phyloP scores from a whole-genome alignment of 305 asterid genomes.

The Fraxinus greggii region DNA sequence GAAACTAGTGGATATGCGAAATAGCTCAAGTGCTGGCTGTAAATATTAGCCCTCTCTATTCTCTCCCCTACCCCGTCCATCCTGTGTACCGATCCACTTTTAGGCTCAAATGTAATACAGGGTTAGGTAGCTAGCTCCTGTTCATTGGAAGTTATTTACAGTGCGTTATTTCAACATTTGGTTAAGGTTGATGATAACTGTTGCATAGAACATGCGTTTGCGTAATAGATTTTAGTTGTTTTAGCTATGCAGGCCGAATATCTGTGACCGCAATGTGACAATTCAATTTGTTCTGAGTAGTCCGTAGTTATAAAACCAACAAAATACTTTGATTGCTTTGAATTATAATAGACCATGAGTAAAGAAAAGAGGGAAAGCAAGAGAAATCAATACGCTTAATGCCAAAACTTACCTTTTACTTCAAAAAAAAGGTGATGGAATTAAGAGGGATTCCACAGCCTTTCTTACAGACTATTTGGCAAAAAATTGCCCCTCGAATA shows the following conservation, averaged over 20 bases:
- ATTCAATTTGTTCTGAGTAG: background rate
- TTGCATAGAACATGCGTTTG: background rate
- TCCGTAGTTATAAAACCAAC: background rate
- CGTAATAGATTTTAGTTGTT: background rate
- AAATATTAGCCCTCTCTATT: slow-evolving; percentile 23
- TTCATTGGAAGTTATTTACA: background rate
- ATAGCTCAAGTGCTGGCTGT: slow-evolving; percentile 29
- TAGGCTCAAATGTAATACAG: background rate
- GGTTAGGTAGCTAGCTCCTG: background rate
- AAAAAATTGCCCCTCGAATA: slow-evolving; percentile 19
- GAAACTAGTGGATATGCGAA: slow-evolving; percentile 67
- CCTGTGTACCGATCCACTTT: background rate
- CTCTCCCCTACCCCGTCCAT: background rate
- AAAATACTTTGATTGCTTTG: background rate
- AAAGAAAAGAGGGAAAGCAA: background rate
- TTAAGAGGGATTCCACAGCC: slow-evolving; percentile 44
- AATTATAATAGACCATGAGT: background rate
- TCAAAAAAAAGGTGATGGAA: slow-evolving; percentile 38
- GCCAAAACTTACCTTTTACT: slow-evolving; percentile 1
- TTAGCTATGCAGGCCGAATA: background rate
- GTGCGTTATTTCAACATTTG: background rate
- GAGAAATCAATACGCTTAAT: background rate
- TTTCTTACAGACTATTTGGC: slow-evolving; percentile 12
- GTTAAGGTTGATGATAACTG: background rate
- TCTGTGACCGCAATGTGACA: background rate